Evolutionary conservation across 2,329 filamentous ascomycete species (phyloP).

Genomic region (Madurella fahalii): DNA sequence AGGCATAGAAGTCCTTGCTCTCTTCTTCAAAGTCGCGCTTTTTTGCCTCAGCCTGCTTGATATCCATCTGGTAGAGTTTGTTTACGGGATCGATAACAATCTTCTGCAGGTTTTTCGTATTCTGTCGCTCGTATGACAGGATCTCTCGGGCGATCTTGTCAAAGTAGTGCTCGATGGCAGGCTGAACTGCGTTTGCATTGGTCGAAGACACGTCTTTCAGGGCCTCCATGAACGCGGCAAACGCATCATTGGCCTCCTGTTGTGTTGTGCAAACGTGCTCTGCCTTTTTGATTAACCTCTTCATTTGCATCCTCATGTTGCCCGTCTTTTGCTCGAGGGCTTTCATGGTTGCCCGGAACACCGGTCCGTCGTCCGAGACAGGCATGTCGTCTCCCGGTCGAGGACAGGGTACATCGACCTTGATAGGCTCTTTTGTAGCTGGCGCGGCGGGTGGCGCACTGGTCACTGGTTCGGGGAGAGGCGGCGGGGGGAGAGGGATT

Average conservation of each 20-base stretch:
- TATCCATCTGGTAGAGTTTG: constrained; percentile 90
- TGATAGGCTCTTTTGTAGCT: constrained; percentile 53
- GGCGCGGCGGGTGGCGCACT: constrained; percentile 18
- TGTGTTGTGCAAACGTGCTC: constrained; percentile 82
- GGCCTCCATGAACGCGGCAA: constrained; percentile 77
- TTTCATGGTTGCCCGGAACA: constrained; percentile 96
- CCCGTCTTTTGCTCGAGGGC: constrained; percentile 94
- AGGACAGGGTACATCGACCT: constrained; percentile 82
- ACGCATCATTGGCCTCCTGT: constrained; percentile 77
- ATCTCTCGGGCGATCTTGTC: constrained; percentile 95
- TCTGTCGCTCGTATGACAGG: constrained; percentile 77
- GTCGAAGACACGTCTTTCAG: constrained; percentile 82
- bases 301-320: constrained; percentile 90
- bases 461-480: constrained; percentile 35
- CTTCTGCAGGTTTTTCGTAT: constrained; percentile 78
- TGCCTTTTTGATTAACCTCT: constrained; percentile 91
- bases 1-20: constrained; percentile 96
- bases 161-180: constrained; percentile 95
- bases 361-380: constrained; percentile 82
- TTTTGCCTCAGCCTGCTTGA: constrained; percentile 95
- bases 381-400: constrained; percentile 82
- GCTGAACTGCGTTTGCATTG: constrained; percentile 94
- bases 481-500: constrained; percentile 49
- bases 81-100: constrained; percentile 92
- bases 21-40: constrained; percentile 98